Conservation (phyloP, 1,139 yeast species). For the Protomyces arabidopsidicola region DNA sequence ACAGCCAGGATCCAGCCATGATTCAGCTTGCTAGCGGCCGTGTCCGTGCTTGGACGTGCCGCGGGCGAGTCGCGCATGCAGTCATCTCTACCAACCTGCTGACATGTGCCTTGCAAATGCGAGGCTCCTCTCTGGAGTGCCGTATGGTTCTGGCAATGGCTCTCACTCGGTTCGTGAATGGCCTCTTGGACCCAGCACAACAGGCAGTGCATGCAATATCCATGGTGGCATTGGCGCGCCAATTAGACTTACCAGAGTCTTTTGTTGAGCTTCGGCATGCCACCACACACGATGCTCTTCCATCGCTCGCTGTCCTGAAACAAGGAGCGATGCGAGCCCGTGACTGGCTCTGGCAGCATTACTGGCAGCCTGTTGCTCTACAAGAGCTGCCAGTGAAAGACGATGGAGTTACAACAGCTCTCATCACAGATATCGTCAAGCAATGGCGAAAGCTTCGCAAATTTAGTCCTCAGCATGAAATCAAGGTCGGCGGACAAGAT, state of each 20-base stretch:
- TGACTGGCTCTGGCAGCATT: conserved; percentile 67
- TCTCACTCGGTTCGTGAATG: conserved; percentile 81
- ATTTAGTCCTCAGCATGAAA: neutral
- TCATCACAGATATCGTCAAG: neutral
- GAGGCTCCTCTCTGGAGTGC: conserved; percentile 38
- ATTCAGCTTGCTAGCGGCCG: neutral
- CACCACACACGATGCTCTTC: conserved; percentile 73
- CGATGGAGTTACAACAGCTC: neutral
- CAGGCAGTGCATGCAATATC: conserved; percentile 76
- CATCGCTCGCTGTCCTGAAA: conserved; percentile 63
- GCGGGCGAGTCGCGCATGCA: conserved; percentile 74
- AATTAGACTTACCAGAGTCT: conserved; percentile 64
- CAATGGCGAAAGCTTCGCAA: conserved; percentile 18
- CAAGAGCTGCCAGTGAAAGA: neutral
- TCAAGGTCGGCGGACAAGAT: conserved; percentile 11
- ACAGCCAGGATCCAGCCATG: conserved; percentile 1
- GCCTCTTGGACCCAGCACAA: conserved; percentile 81
- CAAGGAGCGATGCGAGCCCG: conserved; percentile 57
- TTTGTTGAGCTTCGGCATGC: conserved; percentile 89
- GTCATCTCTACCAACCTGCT: conserved; percentile 68
- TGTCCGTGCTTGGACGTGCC: conserved; percentile 33
- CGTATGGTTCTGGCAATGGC: conserved; percentile 64
- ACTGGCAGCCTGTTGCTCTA: conserved; percentile 53
- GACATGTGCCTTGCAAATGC: conserved; percentile 47
- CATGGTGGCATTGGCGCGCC: conserved; percentile 65